A percentile compares a stretch with the other conserved stretches of the same genome.
Evolutionary conservation across 352 stramenopile genomes (phyloP).

Genomic region (Phytophthora palmivora): DNA sequence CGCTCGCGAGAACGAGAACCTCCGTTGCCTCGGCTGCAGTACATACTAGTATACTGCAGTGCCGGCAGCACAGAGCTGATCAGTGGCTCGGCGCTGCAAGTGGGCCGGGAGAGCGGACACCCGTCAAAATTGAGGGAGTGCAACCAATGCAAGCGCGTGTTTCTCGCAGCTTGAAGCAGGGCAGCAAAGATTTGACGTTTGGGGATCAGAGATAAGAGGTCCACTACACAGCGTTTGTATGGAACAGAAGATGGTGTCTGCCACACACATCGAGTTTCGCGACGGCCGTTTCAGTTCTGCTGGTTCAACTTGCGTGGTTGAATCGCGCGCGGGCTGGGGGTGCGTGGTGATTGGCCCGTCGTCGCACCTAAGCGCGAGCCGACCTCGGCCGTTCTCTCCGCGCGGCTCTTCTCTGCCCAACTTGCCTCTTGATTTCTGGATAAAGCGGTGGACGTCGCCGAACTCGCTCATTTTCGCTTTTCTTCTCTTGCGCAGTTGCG

Average conservation of each 20-base stretch:
- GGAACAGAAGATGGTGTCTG: not conserved
- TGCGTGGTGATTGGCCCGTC: slow-evolving; percentile 9
- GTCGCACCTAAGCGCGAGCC: not conserved
- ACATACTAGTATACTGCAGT: no score
- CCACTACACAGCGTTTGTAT: not conserved
- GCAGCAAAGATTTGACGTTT: slow-evolving; percentile 32
- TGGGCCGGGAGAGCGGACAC: not conserved
- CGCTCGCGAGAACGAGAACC: slow-evolving; percentile 1
- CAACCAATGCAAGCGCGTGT: slow-evolving; percentile 22
- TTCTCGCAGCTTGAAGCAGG: slow-evolving; percentile 35
- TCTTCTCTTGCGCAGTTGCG: slow-evolving; percentile 23
- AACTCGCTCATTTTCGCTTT: slow-evolving; percentile 40
- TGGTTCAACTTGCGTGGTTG: slow-evolving; percentile 48
- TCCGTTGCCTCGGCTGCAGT: no score
- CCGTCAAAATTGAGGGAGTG: slow-evolving; percentile 4
- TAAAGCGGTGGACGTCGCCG: slow-evolving; percentile 22
- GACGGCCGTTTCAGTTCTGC: slow-evolving; percentile 28
- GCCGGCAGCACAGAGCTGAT: not conserved
- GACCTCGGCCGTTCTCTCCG: slow-evolving; percentile 10
- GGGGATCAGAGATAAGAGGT: slow-evolving; percentile 20
- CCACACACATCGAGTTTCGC: slow-evolving; percentile 24
- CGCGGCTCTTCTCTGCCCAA: slow-evolving; percentile 10
- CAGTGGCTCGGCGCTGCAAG: not conserved
- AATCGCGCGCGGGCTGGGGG: slow-evolving; percentile 30
- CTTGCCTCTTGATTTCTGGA: slow-evolving; percentile 23